Evolutionary conservation across 805 yeast species (phyloP), one percentile per base, ranked within the genome.

Genomic region (Pichia sporocuriosa): DNA sequence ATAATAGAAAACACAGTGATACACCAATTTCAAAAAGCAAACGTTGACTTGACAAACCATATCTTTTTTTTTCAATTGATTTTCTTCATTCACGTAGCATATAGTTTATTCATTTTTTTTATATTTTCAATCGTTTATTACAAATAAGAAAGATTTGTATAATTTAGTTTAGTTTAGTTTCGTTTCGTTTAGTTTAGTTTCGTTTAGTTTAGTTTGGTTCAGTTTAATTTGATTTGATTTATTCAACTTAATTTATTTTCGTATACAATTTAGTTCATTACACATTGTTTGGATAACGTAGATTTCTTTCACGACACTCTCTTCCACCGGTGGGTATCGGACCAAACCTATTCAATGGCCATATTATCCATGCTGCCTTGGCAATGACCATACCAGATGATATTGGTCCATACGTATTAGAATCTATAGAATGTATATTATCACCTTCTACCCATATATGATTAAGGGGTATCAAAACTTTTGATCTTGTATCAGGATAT

Each of bases 391-490:
- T 63, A 0, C 90, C 96, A 29, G 78, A 72, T 13, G 95, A 81
- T 0, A 90, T 73, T 0, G 97, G 95, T 0, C 97, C 97, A 65
- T 84, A 90, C 8, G 72, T 74, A 59, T 88, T 89, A 39, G 90
- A 80, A 62, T 90, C 97, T 2, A 88, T 66, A 0, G 95, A 81
- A 54, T 82, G 90, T 13, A 75, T 61, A 57, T 86, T 88, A 59
- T 90, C 97, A 6, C 97, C 97, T 59, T 90, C 97, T 0, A 88
- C 88, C 97, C 97, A 90, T 6, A 86, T 52, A 57, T 90, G 97
- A 53, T 79, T 81, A 41, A 83, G 63, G 2, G 96, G 96, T 2
- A 90, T 66, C 26, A 64, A 60, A 5, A 81, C 79, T 33, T 67
- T 62, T 2, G 69, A 65, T 55, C 79, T 72, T 6, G 94, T 87